phyloP scores from a whole-genome alignment of 495 filamentous ascomycete species.

The Darksidea phi region DNA sequence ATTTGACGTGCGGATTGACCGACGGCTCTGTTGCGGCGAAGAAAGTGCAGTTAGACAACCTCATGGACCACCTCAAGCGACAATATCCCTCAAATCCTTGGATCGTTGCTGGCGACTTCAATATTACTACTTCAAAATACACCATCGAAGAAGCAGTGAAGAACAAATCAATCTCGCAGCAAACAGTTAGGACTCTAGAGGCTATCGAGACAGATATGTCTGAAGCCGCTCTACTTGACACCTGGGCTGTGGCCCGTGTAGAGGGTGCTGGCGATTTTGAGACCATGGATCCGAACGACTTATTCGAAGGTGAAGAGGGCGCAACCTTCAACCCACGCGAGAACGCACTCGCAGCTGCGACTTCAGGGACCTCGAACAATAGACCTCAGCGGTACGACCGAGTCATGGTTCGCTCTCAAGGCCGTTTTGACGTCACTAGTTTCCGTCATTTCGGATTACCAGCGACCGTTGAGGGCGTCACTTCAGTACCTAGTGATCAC shows the following conservation, averaged over 20 bases:
- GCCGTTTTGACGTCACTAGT: slow-evolving; percentile 38
- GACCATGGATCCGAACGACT: slow-evolving; percentile 34
- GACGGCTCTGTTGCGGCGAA: slow-evolving; percentile 54
- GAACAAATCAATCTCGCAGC: slow-evolving; percentile 46
- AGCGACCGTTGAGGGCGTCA: slow-evolving; percentile 16
- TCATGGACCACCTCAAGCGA: slow-evolving; percentile 46
- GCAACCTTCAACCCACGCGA: slow-evolving; percentile 56
- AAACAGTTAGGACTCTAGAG: slow-evolving; percentile 39
- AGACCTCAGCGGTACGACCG: slow-evolving; percentile 61
- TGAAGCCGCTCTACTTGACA: slow-evolving; percentile 45
- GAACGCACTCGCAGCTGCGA: slow-evolving; percentile 52
- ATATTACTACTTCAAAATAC: slow-evolving; percentile 53
- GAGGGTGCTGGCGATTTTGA: slow-evolving; percentile 28
- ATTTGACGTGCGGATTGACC: slow-evolving; percentile 55
- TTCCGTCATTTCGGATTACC: slow-evolving; percentile 54
- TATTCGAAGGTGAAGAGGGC: slow-evolving; percentile 54
- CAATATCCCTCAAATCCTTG: slow-evolving; percentile 45
- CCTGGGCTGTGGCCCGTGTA: slow-evolving; percentile 46
- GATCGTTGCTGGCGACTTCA: slow-evolving; percentile 60
- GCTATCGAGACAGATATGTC: slow-evolving; percentile 43
- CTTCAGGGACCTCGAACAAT: slow-evolving; percentile 44
- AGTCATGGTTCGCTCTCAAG: slow-evolving; percentile 50
- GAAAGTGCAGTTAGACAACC: slow-evolving; percentile 47
- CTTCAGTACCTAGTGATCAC: slow-evolving; percentile 54
- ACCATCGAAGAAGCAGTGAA: slow-evolving; percentile 51